A percentile compares a stretch with the other conserved stretches of the same genome.
Evolutionary conservation across 768 basidiomycete genomes (phyloP).

Genomic region (Mycena venus): DNA sequence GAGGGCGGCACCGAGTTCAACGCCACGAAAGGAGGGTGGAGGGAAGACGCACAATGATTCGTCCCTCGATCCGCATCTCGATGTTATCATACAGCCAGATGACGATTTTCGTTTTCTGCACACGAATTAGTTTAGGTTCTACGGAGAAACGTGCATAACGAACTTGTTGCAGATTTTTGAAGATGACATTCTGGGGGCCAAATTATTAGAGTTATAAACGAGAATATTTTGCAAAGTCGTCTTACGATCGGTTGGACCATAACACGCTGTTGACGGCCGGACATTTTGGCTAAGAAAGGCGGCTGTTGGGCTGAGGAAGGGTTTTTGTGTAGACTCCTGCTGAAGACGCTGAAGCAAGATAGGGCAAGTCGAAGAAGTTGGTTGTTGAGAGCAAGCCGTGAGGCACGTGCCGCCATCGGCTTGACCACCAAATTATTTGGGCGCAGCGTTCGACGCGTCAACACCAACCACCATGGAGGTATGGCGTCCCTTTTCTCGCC

Average conservation of each 20-base stretch:
- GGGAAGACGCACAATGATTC: slow-evolving; percentile 85
- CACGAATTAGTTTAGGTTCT: slow-evolving; percentile 19
- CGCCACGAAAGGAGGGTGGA: slow-evolving; percentile 3
- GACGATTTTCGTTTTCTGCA: slow-evolving; percentile 83
- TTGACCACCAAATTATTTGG: slow-evolving; percentile 19
- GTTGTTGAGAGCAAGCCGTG: slow-evolving; percentile 17
- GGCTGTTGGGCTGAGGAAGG: not conserved
- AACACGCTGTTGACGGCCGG: slow-evolving; percentile 93
- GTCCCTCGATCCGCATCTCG: slow-evolving; percentile 96
- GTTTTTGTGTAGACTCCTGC: not conserved
- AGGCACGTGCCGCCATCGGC: slow-evolving; percentile 18
- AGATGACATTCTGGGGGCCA: slow-evolving; percentile 87
- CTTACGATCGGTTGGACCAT: slow-evolving; percentile 99
- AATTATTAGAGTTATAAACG: slow-evolving; percentile 20
- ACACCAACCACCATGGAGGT: slow-evolving; percentile 59
- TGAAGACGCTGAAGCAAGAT: not conserved
- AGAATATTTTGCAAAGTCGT: slow-evolving; percentile 31
- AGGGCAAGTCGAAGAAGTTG: slow-evolving; percentile 4
- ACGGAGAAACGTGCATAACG: slow-evolving; percentile 2
- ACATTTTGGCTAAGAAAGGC: slow-evolving; percentile 69
- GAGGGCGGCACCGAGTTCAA: slow-evolving; percentile 28
- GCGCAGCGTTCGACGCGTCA: slow-evolving; percentile 51
- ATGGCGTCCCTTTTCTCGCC: slow-evolving; percentile 20
- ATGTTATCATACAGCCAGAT: slow-evolving; percentile 98
- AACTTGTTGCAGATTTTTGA: slow-evolving; percentile 96